Percentiles rank a stretch among this genome's conserved stretches.
Evolutionary conservation across 2,329 filamentous ascomycete genomes (phyloP).

Genomic region (Tympanopsis confertula): DNA sequence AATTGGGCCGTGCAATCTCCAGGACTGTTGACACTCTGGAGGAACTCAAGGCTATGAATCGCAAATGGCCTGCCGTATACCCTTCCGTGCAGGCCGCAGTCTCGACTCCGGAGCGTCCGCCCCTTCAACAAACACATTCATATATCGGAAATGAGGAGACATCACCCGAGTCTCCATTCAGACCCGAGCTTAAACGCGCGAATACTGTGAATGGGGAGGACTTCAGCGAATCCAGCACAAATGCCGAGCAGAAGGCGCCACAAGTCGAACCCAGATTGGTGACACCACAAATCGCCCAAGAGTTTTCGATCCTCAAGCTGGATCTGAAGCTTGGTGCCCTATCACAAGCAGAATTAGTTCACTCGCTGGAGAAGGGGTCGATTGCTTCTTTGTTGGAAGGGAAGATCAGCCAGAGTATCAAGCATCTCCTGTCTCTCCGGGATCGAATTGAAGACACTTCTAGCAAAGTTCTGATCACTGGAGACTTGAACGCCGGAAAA

Average conservation of each 20-base stretch:
- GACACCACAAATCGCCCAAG: conserved; percentile 83
- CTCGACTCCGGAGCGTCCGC: conserved; percentile 20
- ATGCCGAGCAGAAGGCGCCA: conserved; percentile 41
- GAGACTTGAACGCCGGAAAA: conserved; percentile 92
- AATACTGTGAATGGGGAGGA: conserved; percentile 33
- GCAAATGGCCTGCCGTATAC: conserved; percentile 88
- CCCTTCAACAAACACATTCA: conserved; percentile 31
- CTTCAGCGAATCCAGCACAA: conserved; percentile 63
- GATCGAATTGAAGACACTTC: conserved; percentile 95
- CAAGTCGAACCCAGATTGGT: conserved; percentile 69
- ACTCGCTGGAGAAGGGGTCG: conserved; percentile 84
- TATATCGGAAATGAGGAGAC: conserved; percentile 20
- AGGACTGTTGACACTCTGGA: conserved; percentile 75
- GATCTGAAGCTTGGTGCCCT: conserved; percentile 82
- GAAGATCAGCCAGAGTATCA: conserved; percentile 87
- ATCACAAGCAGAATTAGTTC: conserved; percentile 80
- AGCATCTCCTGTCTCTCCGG: conserved; percentile 73
- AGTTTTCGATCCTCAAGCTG: conserved; percentile 90
- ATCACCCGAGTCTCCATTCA: conserved; percentile 30
- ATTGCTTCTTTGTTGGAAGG: conserved; percentile 84
- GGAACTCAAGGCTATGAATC: conserved; percentile 77
- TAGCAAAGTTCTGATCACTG: conserved; percentile 91
- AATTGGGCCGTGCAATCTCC: conserved; percentile 78
- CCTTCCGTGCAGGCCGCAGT: conserved; percentile 65
- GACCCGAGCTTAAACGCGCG: conserved; percentile 64